Conservation (phyloP, 2,329 filamentous ascomycete genomes). For the Simplicillium aogashimaense region DNA sequence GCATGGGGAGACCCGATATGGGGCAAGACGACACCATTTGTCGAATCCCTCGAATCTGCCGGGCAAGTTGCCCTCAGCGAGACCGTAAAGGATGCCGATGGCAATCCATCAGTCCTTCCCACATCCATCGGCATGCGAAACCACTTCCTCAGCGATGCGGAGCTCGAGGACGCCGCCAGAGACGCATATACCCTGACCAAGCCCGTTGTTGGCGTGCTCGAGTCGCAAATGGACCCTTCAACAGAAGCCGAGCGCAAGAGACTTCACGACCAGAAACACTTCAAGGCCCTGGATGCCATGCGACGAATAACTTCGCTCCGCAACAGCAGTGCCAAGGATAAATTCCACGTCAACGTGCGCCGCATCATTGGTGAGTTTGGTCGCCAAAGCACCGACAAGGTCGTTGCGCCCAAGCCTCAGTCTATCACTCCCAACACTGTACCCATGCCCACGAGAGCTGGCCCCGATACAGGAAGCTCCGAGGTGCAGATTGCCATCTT, state of each 20-base stretch:
- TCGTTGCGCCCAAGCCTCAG: slow-evolving; percentile 52
- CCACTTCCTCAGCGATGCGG: slow-evolving; percentile 59
- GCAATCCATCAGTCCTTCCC: slow-evolving; percentile 27
- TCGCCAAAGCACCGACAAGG: slow-evolving; percentile 74
- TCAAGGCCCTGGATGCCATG: slow-evolving; percentile 65
- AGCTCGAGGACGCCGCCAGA: slow-evolving; percentile 56
- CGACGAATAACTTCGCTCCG: slow-evolving; percentile 67
- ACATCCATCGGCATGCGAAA: slow-evolving; percentile 54
- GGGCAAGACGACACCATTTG: slow-evolving; percentile 70
- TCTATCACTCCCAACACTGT: slow-evolving; percentile 29
- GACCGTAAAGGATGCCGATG: slow-evolving; percentile 25
- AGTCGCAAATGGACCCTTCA: slow-evolving; percentile 29
- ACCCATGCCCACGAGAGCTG: slow-evolving; percentile 50
- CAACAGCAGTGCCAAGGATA: slow-evolving; percentile 70
- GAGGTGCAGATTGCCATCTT: slow-evolving; percentile 97
- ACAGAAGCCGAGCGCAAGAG: slow-evolving; percentile 23
- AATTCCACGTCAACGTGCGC: slow-evolving; percentile 70
- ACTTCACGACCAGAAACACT: slow-evolving; percentile 46
- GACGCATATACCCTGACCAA: slow-evolving; percentile 60
- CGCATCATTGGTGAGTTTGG: slow-evolving; percentile 84
- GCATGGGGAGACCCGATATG: slow-evolving; percentile 68
- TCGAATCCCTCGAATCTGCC: slow-evolving; percentile 68
- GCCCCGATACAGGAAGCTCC: slow-evolving; percentile 85
- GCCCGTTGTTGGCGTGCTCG: slow-evolving; percentile 33
- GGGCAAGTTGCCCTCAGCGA: slow-evolving; percentile 32